Evolutionary conservation across 2,329 filamentous ascomycete genomes (phyloP), one percentile per base, ranked within the genome.

Genomic region (Colletotrichum sp.): DNA sequence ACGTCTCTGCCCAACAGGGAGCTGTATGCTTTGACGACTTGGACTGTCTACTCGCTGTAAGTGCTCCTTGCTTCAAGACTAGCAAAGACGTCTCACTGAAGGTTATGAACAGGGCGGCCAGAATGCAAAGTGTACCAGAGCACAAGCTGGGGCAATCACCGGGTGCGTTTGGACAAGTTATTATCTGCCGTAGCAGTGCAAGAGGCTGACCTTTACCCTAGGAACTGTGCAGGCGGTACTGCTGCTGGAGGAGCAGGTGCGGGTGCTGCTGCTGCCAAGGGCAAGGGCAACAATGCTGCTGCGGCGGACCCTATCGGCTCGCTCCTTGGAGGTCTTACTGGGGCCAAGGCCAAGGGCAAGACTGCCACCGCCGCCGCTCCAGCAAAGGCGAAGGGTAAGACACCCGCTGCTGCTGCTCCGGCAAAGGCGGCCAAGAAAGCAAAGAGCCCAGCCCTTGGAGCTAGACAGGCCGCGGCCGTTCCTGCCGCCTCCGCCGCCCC

Each of bases 11-110:
- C 4, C 73, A 75, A 48, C 39, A 48, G 43, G 73, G 73, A 32
- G 73, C 73, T 24, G 57, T 72, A 8, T 75, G 73, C 64, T 75
- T 75, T 28, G 73, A 75, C 8, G 73, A 75, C 32, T 21, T 75
- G 32, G 73, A 75, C 26, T 75, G 73, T 21, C 18, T 63, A 16
- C 73, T 75, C 16, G 18, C 73, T 4, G 73, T 75, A 75, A 14
- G 63, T 7, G 14, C 34, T 6, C 12, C 16, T 6, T 34, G 18
- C 5, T 48, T 4, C 16, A 52, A 14, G 7, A 28, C 24, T 8
- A 12, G 12, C 10, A n/a, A 26, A 26, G n/a, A 2, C 2, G 16
- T 10, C 3, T 21, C 13, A 24, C 57, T 75, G 16, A 72, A 69
- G 4, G 7, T 39, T 9, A 3, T 4, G 8, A 24, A 5, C n/a